A percentile compares a stretch with the other conserved stretches of the same genome.
phyloP scores from a whole-genome alignment of 1,284 basidiomycete species.

The Trametes pubescens region DNA sequence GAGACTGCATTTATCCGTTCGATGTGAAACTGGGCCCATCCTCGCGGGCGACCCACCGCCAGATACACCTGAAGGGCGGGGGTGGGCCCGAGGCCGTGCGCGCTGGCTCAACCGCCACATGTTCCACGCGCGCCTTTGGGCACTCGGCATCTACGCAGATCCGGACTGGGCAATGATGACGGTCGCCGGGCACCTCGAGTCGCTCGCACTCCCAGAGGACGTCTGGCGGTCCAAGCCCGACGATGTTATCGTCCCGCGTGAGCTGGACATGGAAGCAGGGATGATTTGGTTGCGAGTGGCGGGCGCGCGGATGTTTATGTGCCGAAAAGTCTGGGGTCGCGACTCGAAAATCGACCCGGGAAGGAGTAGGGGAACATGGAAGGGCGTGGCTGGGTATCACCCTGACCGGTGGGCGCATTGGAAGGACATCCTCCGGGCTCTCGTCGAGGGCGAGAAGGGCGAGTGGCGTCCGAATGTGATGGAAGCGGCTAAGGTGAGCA shows the following conservation, averaged over 20 bases:
- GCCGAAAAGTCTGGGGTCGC: neutral
- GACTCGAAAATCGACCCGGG: neutral
- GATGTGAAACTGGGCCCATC: neutral
- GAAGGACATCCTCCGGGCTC: slow-evolving; percentile 13
- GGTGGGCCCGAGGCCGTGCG: slow-evolving; percentile 9
- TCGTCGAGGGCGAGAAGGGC: neutral
- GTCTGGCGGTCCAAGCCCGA: neutral
- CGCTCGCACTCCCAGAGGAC: slow-evolving; percentile 14
- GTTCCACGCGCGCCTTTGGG: slow-evolving; percentile 26
- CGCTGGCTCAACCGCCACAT: slow-evolving; percentile 24
- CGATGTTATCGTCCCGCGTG: neutral
- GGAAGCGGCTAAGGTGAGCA: slow-evolving; percentile 18
- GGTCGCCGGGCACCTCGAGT: slow-evolving; percentile 24
- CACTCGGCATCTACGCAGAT: slow-evolving; percentile 20
- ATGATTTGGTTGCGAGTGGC: slow-evolving; percentile 6
- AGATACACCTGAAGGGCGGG: slow-evolving; percentile 4
- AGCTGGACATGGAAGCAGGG: neutral
- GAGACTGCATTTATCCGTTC: neutral
- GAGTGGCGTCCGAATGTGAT: neutral
- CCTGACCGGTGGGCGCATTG: slow-evolving; percentile 15
- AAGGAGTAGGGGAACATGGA: slow-evolving; percentile 4
- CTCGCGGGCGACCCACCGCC: slow-evolving; percentile 11
- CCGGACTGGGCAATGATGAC: slow-evolving; percentile 19
- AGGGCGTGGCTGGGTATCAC: slow-evolving; percentile 16
- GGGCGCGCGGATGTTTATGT: slow-evolving; percentile 13